phyloP scores from a whole-genome alignment of 805 yeast genomes.

The Saccharomycopsis vini region DNA sequence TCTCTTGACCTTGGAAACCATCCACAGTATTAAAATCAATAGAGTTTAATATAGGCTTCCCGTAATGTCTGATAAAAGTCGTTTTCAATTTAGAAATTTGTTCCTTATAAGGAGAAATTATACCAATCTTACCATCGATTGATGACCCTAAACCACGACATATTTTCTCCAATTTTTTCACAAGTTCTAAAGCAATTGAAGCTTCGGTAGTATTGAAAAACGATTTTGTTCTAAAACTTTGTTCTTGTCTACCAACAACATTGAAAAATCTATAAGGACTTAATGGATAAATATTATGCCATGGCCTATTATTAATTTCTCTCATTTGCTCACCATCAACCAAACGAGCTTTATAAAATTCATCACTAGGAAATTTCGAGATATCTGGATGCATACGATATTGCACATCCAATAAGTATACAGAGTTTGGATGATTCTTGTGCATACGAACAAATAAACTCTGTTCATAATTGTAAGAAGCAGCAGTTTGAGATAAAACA shows the following conservation, averaged over 20 bases:
- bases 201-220: conserved; percentile 67
- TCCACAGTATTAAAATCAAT: conserved; percentile 92
- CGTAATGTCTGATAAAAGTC: conserved; percentile 51
- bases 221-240: conserved; percentile 58
- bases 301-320: conserved; percentile 47
- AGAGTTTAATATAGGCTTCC: conserved; percentile 49
- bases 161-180: conserved; percentile 40
- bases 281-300: conserved; percentile 58
- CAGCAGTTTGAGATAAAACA: conserved; percentile 82
- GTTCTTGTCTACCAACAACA: conserved; percentile 50
- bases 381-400: conserved; percentile 97
- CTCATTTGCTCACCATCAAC: conserved; percentile 75
- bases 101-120: conserved; percentile 91
- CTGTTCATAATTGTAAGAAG: conserved; percentile 73
- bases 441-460: conserved; percentile 93
- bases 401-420: conserved; percentile 76
- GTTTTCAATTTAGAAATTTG: conserved; percentile 58
- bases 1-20: conserved; percentile 98
- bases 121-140: conserved; percentile 71
- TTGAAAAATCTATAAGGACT: conserved; percentile 78
- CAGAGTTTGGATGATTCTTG: conserved; percentile 46
- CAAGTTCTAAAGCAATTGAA: conserved; percentile 57
- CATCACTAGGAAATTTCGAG: conserved; percentile 74
- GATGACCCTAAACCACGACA: conserved; percentile 36
- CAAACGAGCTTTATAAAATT: conserved; percentile 67